A percentile compares a stretch with the other conserved stretches of the same genome.
Evolutionary conservation across 768 basidiomycete species (phyloP).

Genomic region (Boletus rex-veris): DNA sequence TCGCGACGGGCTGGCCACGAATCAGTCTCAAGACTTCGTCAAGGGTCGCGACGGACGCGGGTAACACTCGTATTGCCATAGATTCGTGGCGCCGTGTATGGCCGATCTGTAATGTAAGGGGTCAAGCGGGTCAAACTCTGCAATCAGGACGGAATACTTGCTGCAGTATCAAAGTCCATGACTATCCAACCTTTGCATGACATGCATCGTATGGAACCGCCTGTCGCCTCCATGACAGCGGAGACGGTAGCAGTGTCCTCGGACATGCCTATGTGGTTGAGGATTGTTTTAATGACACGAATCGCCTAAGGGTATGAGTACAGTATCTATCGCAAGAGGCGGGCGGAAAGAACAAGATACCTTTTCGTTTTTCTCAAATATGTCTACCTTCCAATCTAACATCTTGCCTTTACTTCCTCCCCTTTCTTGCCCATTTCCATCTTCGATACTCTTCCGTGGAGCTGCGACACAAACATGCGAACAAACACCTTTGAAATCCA

Average conservation of each 20-base stretch:
- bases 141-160: conserved; percentile 24
- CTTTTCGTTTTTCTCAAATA: conserved; percentile 60
- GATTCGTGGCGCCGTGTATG: conserved; percentile 63
- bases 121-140: not conserved
- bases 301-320: conserved; percentile 41
- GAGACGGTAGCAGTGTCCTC: conserved; percentile 30
- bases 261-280: conserved; percentile 31
- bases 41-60: not conserved
- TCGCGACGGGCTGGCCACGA: too few relatives aligned
- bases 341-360: conserved; percentile 30
- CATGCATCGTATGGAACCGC: conserved; percentile 40
- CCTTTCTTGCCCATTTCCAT: conserved; percentile 1
- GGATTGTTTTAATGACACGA: conserved; percentile 37
- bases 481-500: conserved; percentile 60
- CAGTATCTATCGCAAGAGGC: not conserved
- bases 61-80: conserved; percentile 41
- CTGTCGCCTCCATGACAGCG: conserved; percentile 21
- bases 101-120: conserved; percentile 41
- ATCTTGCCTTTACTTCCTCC: conserved; percentile 16
- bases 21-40: too few relatives aligned
- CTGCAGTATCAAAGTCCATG: conserved; percentile 47
- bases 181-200: conserved; percentile 49
- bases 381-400: conserved; percentile 43
- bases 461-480: conserved; percentile 48
- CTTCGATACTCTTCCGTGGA: not conserved